Conservation (phyloP, 1,139 yeast species). For the Geotrichum bryndzae region DNA sequence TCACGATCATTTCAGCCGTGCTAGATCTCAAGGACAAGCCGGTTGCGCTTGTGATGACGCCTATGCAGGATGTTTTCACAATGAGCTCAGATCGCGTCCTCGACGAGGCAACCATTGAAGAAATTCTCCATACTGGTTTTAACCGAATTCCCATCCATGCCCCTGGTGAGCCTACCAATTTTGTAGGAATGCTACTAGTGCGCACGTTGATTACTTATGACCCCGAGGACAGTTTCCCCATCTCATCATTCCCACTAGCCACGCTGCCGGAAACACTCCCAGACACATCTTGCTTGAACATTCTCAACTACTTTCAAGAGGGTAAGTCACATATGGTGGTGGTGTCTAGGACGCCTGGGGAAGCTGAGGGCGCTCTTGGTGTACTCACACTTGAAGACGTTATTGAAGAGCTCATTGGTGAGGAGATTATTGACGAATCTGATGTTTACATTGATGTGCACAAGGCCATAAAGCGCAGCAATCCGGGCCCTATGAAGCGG, state of each 20-base stretch:
- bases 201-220: slow-evolving; percentile 90
- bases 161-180: slow-evolving; percentile 84
- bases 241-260: slow-evolving; percentile 89
- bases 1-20: slow-evolving; percentile 90
- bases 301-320: slow-evolving; percentile 92
- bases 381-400: slow-evolving; percentile 93
- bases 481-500: slow-evolving; percentile 80
- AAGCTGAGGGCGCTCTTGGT: slow-evolving; percentile 80
- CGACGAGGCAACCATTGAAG: slow-evolving; percentile 81
- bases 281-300: slow-evolving; percentile 87
- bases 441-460: slow-evolving; percentile 91
- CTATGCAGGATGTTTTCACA: slow-evolving; percentile 83
- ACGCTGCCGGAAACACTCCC: slow-evolving; percentile 92
- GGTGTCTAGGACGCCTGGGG: slow-evolving; percentile 84
- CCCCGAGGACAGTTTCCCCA: slow-evolving; percentile 92
- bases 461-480: slow-evolving; percentile 65
- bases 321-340: slow-evolving; percentile 97
- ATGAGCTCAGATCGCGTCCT: slow-evolving; percentile 78
- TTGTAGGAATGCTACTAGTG: slow-evolving; percentile 91
- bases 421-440: slow-evolving; percentile 95
- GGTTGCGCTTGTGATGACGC: slow-evolving; percentile 87
- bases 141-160: slow-evolving; percentile 93
- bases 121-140: slow-evolving; percentile 89
- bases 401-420: slow-evolving; percentile 94
- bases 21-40: slow-evolving; percentile 88